A percentile compares a stretch with the other conserved stretches of the same genome.
Conservation (phyloP, 192 early-diverging fungal genomes). For the Linderina pennispora region DNA sequence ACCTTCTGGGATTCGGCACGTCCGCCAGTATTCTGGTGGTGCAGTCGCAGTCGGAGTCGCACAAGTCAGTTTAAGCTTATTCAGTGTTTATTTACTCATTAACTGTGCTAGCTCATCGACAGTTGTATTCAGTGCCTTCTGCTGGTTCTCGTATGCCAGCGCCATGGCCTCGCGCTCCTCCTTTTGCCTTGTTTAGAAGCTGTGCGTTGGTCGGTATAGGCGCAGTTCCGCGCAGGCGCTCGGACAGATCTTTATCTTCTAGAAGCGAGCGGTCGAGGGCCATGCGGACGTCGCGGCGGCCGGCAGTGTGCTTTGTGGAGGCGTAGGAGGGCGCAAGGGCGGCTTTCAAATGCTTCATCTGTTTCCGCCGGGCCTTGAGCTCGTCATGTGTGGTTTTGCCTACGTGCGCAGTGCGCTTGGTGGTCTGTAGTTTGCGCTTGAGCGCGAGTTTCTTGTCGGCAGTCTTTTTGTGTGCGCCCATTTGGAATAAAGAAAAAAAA, state of each 20-base stretch:
- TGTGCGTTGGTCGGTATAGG: constrained; percentile 12
- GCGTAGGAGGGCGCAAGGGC: constrained; percentile 5
- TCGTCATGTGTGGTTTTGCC: not conserved
- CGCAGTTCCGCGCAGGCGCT: constrained; percentile 17
- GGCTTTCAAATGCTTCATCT: too few relatives aligned
- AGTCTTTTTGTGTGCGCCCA: constrained; percentile 1
- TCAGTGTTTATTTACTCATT: constrained; percentile 14
- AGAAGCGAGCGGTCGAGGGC: constrained; percentile 19
- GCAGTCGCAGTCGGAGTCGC: constrained; percentile 16
- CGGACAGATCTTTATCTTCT: constrained; percentile 5
- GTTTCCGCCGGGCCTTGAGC: constrained; percentile 1
- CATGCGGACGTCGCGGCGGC: constrained; percentile 15
- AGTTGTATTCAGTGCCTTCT: constrained; percentile 11
- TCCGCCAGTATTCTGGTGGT: constrained; percentile 46
- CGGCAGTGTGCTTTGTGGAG: constrained; percentile 31
- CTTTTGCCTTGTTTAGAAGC: constrained; percentile 8
- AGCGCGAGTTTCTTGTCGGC: constrained; percentile 1
- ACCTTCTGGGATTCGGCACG: constrained; percentile 36
- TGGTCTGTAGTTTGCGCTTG: constrained; percentile 18
- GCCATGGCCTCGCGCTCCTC: constrained; percentile 23
- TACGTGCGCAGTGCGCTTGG: not conserved
- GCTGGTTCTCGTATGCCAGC: constrained; percentile 24
- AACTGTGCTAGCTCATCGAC: constrained; percentile 38
- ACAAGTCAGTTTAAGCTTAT: not conserved
- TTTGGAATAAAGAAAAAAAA: constrained; percentile 2